Base-by-base conservation (phyloP, 2,329 filamentous ascomycete species). In the Monilinia laxa region DNA sequence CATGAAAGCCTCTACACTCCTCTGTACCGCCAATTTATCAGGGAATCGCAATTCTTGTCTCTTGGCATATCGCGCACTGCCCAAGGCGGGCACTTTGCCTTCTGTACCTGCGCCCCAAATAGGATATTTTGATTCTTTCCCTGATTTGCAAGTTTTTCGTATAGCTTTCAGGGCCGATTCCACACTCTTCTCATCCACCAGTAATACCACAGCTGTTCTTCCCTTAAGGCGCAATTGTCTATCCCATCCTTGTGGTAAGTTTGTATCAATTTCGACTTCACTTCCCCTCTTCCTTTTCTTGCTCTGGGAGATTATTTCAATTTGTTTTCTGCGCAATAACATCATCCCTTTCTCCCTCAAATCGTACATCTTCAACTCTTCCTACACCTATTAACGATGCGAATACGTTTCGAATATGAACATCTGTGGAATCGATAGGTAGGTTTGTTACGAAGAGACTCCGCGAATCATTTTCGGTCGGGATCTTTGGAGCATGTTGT, bases 391-490 rank as follows among this genome's bases (percentile, higher is more conserved):
- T 83, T 20, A 96, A 85, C 0, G 84, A 81, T 0, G 86, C 80
- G 72, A 98, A 96, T 0, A 98, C 80, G 53, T 87, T 83, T 55
- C 92, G 88, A 53, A 98, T 83, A 73, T 93, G 91, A 1, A 82
- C 78, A 66, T 92, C 88, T 5, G 92, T 96, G 68, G 92, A 89
- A 76, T 97, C 93, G 70, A 90, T 83, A 9, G 95, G 95, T 0
- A 96, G 80, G 74, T 99, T 98, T 70, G 93, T 90, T n/a, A 96
- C 77, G 79, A 97, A 99, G 23, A 99, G 83, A 69, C 91, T 93
- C 72, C 93, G 88, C 20, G 86, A 81, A 73, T 94, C 90, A 77
- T 90, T 85, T 65, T 85, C 82, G 10, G 90, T 90, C 18, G 91
- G 87, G 52, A 91, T 84, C 79, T 90, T 92, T 68, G 94, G 93